These are phyloP conservation scores for Penicillium sp. DNA, from an alignment of 2,329 filamentous ascomycete genomes.

Conservation along the genomic window DNA sequence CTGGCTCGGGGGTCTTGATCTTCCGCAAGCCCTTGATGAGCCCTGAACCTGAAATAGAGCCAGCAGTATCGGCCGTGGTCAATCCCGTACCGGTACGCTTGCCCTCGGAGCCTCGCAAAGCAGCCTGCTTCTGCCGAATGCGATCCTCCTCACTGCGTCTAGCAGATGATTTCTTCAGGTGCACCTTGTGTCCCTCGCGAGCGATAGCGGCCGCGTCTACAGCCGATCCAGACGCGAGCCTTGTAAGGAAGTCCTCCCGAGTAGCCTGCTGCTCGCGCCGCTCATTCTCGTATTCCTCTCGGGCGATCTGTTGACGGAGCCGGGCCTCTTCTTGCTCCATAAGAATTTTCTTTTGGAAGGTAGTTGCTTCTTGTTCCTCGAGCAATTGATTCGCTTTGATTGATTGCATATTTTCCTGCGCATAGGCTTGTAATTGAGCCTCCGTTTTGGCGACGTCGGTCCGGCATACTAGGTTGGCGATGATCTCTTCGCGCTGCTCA, in stretches of 20 bases:
- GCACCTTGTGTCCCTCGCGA: conserved; percentile 52
- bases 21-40: conserved; percentile 75
- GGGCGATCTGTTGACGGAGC: conserved; percentile 56
- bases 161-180: conserved; percentile 66
- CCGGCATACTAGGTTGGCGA: conserved; percentile 76
- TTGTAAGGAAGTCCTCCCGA: conserved; percentile 63
- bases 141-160: conserved; percentile 50
- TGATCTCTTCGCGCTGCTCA: conserved; percentile 83
- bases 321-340: conserved; percentile 63
- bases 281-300: conserved; percentile 65
- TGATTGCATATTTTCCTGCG: conserved; percentile 61
- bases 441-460: conserved; percentile 61
- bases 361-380: conserved; percentile 43
- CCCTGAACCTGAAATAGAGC: conserved; percentile 29
- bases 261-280: conserved; percentile 57
- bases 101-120: conserved; percentile 31
- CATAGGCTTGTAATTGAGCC: conserved; percentile 60
- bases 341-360: conserved; percentile 43
- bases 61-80: conserved; percentile 22
- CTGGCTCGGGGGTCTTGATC: conserved; percentile 53
- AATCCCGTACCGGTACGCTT: conserved; percentile 21
- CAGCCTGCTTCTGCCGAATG: conserved; percentile 42
- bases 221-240: conserved; percentile 56
- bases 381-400: conserved; percentile 48
- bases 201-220: conserved; percentile 54